Evolutionary conservation across 768 basidiomycete species (phyloP).

Genomic region (Agrocybe pediades): DNA sequence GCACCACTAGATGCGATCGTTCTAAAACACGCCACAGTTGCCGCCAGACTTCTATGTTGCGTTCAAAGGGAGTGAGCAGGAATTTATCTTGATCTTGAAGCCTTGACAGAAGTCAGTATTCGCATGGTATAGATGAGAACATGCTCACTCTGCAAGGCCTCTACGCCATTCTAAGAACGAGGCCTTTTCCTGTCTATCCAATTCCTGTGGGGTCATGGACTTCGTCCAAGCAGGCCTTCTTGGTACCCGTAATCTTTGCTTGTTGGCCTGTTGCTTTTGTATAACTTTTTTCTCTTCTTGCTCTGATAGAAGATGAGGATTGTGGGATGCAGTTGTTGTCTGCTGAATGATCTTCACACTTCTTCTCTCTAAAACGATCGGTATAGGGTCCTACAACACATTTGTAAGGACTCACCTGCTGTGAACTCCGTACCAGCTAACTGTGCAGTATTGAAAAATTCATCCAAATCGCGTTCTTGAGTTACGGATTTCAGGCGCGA

Average conservation of each 20-base stretch:
- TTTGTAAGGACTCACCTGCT: slow-evolving; percentile 61
- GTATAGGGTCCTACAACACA: slow-evolving; percentile 5
- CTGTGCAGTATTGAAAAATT: slow-evolving; percentile 93
- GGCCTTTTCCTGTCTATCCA: slow-evolving; percentile 88
- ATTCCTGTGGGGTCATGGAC: slow-evolving; percentile 69
- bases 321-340: slow-evolving; percentile 56
- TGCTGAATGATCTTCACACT: slow-evolving; percentile 80
- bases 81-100: slow-evolving; percentile 86
- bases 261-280: slow-evolving; percentile 75
- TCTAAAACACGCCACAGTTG: slow-evolving; percentile 98
- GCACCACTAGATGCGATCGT: slow-evolving; percentile 90
- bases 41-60: slow-evolving; percentile 97
- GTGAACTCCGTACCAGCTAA: slow-evolving; percentile 95
- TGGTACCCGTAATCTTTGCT: slow-evolving; percentile 79
- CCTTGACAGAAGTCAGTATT: slow-evolving; percentile 37
- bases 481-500: slow-evolving; percentile 87
- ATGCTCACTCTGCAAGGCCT: slow-evolving; percentile 83
- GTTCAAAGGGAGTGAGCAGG: slow-evolving; percentile 94
- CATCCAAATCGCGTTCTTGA: slow-evolving; percentile 93
- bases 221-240: slow-evolving; percentile 90
- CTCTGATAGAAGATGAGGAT: slow-evolving; percentile 84
- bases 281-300: slow-evolving; percentile 79
- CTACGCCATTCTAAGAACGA: slow-evolving; percentile 94
- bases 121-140: neutral
- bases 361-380: slow-evolving; percentile 56